These are phyloP conservation scores for Lactarius trivialis DNA, from an alignment of 768 basidiomycete species.

Conservation along the genomic window DNA sequence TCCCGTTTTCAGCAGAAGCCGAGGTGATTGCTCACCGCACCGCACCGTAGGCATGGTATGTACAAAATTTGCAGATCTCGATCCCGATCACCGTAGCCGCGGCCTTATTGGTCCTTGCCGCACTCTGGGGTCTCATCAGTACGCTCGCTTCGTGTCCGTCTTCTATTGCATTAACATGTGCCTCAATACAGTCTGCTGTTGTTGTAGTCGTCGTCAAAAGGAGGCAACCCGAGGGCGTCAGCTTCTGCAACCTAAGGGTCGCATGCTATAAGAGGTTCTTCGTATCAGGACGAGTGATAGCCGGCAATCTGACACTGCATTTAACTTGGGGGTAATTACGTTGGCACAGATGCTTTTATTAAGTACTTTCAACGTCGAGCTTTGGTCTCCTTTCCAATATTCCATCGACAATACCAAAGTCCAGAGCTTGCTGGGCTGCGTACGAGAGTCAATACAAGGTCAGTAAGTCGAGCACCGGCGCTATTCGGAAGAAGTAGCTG, in stretches of 20 bases:
- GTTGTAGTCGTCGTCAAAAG: not conserved
- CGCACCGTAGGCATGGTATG: constrained; percentile 59
- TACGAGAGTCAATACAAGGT: constrained; percentile 22
- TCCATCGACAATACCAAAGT: constrained; percentile 90
- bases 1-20: not conserved
- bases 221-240: not conserved
- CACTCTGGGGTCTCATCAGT: constrained; percentile 45
- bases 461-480: constrained; percentile 17
- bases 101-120: constrained; percentile 51
- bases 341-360: not conserved
- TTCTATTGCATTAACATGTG: not conserved
- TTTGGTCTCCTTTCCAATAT: constrained; percentile 75
- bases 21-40: constrained; percentile 11
- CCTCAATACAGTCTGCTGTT: constrained; percentile 6
- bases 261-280: not conserved
- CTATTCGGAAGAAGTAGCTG: constrained; percentile 24
- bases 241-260: not conserved
- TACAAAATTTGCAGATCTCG: constrained; percentile 67
- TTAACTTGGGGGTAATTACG: not conserved
- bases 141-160: constrained; percentile 31
- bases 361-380: constrained; percentile 33
- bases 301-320: not conserved
- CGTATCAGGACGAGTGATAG: not conserved
- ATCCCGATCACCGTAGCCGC: constrained; percentile 74
- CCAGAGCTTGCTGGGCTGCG: constrained; percentile 76